Evolutionary conservation across 371 early-diverging fungal genomes (phyloP).

Genomic region (Nematocida ironsii): DNA sequence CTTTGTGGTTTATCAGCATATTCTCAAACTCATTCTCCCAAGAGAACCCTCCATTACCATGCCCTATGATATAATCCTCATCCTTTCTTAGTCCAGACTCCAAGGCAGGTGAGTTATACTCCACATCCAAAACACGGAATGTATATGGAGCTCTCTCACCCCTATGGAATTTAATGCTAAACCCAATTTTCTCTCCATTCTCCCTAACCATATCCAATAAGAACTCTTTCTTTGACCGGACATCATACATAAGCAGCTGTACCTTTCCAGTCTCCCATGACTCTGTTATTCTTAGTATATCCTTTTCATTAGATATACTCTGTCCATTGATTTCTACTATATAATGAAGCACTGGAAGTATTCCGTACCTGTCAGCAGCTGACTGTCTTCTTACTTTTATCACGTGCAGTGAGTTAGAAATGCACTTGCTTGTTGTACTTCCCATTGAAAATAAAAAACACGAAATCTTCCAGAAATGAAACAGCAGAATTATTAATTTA

Average conservation of each 20-base stretch:
- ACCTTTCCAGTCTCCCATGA: constrained; percentile 55
- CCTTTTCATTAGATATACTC: constrained; percentile 35
- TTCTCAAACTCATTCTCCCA: constrained; percentile 21
- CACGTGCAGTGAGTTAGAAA: constrained; percentile 51
- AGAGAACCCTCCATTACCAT: constrained; percentile 47
- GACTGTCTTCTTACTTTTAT: constrained; percentile 57
- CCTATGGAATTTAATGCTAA: constrained; percentile 57
- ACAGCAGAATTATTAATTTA: background rate
- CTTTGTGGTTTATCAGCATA: constrained; percentile 48
- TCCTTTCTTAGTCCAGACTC: constrained; percentile 55
- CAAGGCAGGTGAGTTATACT: constrained; percentile 54
- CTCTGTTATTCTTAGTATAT: constrained; percentile 49
- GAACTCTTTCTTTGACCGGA: constrained; percentile 38
- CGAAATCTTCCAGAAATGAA: background rate
- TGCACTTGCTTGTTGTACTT: constrained; percentile 23
- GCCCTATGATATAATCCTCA: constrained; percentile 64
- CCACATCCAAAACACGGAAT: constrained; percentile 56
- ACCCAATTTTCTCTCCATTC: constrained; percentile 56
- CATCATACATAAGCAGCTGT: constrained; percentile 52
- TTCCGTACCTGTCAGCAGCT: constrained; percentile 43
- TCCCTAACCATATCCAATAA: constrained; percentile 41
- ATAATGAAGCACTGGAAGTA: constrained; percentile 64
- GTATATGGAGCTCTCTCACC: constrained; percentile 24
- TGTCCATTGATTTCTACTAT: constrained; percentile 55
- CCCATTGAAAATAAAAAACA: constrained; percentile 56